Percentiles rank a stretch among this genome's conserved stretches.
phyloP scores from a whole-genome alignment of 352 stramenopile species.

The Pythium phragmitis region DNA sequence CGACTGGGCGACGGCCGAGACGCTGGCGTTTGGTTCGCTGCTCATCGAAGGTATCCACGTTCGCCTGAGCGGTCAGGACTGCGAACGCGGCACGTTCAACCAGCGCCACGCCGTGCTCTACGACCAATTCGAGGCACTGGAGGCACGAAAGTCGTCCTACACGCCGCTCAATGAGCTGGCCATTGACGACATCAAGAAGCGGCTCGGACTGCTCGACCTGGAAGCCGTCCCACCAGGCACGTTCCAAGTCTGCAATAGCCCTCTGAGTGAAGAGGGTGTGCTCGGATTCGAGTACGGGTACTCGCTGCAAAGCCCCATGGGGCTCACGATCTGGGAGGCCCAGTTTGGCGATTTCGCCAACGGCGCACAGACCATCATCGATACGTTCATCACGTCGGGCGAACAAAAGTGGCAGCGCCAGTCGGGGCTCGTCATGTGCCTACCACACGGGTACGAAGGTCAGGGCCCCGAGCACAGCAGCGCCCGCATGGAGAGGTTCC shows the following conservation, averaged over 20 bases:
- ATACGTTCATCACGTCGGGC: constrained; percentile 81
- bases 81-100: constrained; percentile 89
- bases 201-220: constrained; percentile 38
- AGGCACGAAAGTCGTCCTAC: constrained; percentile 87
- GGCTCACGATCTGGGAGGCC: constrained; percentile 91
- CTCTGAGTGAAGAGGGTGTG: constrained; percentile 81
- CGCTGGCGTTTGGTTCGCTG: constrained; percentile 82
- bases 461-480: constrained; percentile 86
- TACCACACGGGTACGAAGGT: constrained; percentile 87
- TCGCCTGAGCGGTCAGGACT: constrained; percentile 87
- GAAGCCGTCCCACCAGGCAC: constrained; percentile 41
- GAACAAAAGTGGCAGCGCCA: constrained; percentile 92
- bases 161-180: constrained; percentile 92
- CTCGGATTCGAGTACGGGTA: constrained; percentile 90
- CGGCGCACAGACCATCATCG: constrained; percentile 86
- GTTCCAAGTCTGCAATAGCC: constrained; percentile 83
- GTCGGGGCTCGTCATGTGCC: constrained; percentile 71
- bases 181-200: constrained; percentile 42
- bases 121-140: constrained; percentile 81
- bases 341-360: constrained; percentile 91
- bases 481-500: constrained; percentile 81
- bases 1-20: constrained; percentile 89
- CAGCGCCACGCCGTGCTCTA: constrained; percentile 89
- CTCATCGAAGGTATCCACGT: constrained; percentile 85
- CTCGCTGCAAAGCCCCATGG: constrained; percentile 68